Evolutionary conservation across 306 rosid genomes (phyloP), one percentile per base, ranked within the genome.

Genomic region (Albizia julibrissin): DNA sequence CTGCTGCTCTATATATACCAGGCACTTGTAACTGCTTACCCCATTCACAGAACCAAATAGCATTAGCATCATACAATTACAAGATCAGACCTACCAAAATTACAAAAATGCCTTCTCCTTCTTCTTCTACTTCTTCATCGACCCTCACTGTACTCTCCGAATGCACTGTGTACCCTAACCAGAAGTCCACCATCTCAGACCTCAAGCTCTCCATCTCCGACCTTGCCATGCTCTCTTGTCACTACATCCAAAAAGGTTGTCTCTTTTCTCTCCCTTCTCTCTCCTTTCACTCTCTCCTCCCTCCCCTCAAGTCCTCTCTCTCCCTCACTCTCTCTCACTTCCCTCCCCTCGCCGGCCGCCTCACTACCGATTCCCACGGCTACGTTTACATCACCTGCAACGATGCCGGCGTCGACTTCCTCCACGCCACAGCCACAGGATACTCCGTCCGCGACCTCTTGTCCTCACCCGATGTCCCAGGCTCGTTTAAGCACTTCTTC

Each of bases 181-280:
- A 75, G 19, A 86, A 69, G 1, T 94, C 97, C 39, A 37, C 86
- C 5, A 22, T 91, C 4, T 67, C 52, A n/a, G 85, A 87, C 82
- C 86, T 94, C 10, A 89, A 89, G 83, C 98, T 94, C 87, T 91
- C 97, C 24, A 94, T 94, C 72, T 94, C 98, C 18, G 98, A 94
- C 82, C 97, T 94, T 12, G 91, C 97, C 34, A 94, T 94, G 97
- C 88, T 94, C 9, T 95, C 98, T 15, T 90, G 97, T 74, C 97
- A 95, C 83, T 95, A 95, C 79, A 95, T 95, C 87, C 99, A 95
- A 65, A 95, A 95, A 42, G 99, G 99, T 0, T 84, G 92, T 67
- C 94, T 95, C 84, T 95, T 95, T 87, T 84, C 97, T 11, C 80
- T 77, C 43, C 93, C 93, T 3, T 81, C 87, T 19, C 31, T 85